Percentiles rank a stretch among this genome's conserved stretches.
phyloP scores from a whole-genome alignment of 2,329 filamentous ascomycete genomes.

The Trichophyton verrucosum region DNA sequence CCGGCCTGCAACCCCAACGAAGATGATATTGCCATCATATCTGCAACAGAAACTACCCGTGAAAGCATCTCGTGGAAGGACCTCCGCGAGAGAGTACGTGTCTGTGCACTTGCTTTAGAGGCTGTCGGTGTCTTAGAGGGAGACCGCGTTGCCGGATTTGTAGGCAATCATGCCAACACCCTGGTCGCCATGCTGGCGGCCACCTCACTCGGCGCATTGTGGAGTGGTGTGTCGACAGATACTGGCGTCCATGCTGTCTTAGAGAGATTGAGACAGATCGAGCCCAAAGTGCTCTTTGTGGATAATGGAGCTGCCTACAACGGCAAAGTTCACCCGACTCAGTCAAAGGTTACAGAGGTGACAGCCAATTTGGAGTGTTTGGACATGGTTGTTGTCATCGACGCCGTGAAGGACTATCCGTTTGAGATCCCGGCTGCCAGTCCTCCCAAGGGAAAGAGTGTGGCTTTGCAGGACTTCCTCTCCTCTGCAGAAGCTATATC shows the following conservation, averaged over 20 bases:
- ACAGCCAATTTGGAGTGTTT: slow-evolving; percentile 54
- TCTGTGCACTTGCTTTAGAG: slow-evolving; percentile 58
- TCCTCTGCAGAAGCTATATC: slow-evolving; percentile 26
- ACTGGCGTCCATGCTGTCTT: slow-evolving; percentile 84
- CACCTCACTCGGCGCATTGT: slow-evolving; percentile 71
- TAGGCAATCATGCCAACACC: slow-evolving; percentile 81
- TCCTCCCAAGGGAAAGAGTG: slow-evolving; percentile 27
- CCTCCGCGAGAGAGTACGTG: slow-evolving; percentile 63
- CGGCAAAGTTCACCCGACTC: slow-evolving; percentile 72
- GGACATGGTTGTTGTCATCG: slow-evolving; percentile 60
- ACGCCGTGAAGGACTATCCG: slow-evolving; percentile 42
- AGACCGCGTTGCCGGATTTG: slow-evolving; percentile 57
- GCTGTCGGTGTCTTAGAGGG: slow-evolving; percentile 50
- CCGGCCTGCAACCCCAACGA: slow-evolving; percentile 49
- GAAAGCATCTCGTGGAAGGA: slow-evolving; percentile 64
- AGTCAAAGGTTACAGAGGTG: slow-evolving; percentile 68
- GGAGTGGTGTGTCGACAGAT: slow-evolving; percentile 88
- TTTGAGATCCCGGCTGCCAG: slow-evolving; percentile 26
- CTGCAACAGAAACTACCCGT: slow-evolving; percentile 60
- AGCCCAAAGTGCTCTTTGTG: slow-evolving; percentile 68
- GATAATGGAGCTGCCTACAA: slow-evolving; percentile 88
- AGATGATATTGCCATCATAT: slow-evolving; percentile 58
- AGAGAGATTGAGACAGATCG: slow-evolving; percentile 74
- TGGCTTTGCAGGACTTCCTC: slow-evolving; percentile 36
- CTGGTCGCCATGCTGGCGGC: slow-evolving; percentile 79